These are phyloP conservation scores for Calonectria pseudoturangicola DNA, from an alignment of 2,329 filamentous ascomycete species.

Conservation along the genomic window DNA sequence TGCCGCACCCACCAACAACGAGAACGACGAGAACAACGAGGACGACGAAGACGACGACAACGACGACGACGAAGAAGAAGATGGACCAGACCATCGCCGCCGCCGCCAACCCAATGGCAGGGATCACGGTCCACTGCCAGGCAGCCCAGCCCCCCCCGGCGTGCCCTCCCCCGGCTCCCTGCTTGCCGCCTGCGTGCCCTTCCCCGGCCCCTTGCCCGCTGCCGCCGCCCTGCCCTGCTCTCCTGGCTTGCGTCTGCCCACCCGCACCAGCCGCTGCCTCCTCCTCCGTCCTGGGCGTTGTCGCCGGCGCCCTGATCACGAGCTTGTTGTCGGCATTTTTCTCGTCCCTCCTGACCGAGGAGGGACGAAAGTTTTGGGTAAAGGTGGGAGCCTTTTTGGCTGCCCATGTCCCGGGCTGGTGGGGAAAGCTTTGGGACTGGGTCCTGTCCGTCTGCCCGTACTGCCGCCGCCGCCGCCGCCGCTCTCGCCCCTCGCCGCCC, in stretches of 20 bases:
- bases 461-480: not conserved
- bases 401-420: not conserved
- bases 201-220: not conserved
- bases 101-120: not conserved
- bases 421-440: not conserved
- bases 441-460: not conserved
- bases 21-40: too few relatives aligned
- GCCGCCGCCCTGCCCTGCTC: too few relatives aligned
- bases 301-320: not conserved
- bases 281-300: not conserved
- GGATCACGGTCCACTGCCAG: slow-evolving; percentile 2
- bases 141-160: not conserved
- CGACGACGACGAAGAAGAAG: not conserved
- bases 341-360: not conserved
- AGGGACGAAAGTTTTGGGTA: not conserved
- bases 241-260: not conserved
- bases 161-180: not conserved
- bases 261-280: too few relatives aligned
- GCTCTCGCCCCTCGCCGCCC: too few relatives aligned
- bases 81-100: not conserved
- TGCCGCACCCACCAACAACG: too few relatives aligned
- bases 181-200: not conserved
- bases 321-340: not conserved
- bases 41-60: too few relatives aligned
- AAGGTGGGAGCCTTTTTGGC: not conserved